Evolutionary conservation across 2,329 filamentous ascomycete species (phyloP), one percentile per base, ranked within the genome.

Genomic region (Stemphylium vesicarium): DNA sequence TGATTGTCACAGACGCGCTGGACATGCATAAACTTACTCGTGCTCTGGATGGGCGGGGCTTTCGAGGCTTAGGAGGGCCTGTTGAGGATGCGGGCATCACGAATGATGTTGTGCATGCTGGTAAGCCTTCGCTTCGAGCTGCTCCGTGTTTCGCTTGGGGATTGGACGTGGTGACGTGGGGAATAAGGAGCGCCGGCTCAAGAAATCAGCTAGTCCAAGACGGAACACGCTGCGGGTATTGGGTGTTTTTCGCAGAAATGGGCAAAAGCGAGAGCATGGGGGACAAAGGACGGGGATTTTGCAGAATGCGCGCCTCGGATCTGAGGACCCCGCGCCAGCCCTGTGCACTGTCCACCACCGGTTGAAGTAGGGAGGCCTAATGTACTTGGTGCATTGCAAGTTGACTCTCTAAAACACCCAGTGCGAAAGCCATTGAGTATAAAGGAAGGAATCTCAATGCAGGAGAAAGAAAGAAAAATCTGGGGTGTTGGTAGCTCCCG

Each of bases 41-140:
- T 35, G 78, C 77, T 44, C 79, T 72, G 44, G 77, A 75, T 57
- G 78, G 79, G 41, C 77, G 70, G 51, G 72, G 71, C 58, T 74
- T 75, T 39, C 71, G 71, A 56, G 68, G 62, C 57, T 71, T 72
- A 40, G 62, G 47, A 56, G 59, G 58, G 47, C 59, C 64, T 69
- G 62, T 61, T 55, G 65, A 58, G 55, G 62, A 54, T 54, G 58
- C 50, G 16, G 69, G 68, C 69, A 72, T 73, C 41, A 59, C 60
- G 57, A 52, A 48, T 36, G 52, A 46, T 45, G 57, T 53, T 55
- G 64, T 55, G 59, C 63, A 69, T 69, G 53, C 57, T 63, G 56
- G 44, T 52, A 42, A 56, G 63, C 44, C 59, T 68, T 68, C 64
- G 69, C 60, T 59, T 69, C 66, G 66, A 66, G 64, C 63, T 40